Percentiles rank a stretch among this genome's conserved stretches.
These are phyloP conservation scores for Termitomyces sp. DNA, from an alignment of 768 basidiomycete genomes.

Conservation along the genomic window DNA sequence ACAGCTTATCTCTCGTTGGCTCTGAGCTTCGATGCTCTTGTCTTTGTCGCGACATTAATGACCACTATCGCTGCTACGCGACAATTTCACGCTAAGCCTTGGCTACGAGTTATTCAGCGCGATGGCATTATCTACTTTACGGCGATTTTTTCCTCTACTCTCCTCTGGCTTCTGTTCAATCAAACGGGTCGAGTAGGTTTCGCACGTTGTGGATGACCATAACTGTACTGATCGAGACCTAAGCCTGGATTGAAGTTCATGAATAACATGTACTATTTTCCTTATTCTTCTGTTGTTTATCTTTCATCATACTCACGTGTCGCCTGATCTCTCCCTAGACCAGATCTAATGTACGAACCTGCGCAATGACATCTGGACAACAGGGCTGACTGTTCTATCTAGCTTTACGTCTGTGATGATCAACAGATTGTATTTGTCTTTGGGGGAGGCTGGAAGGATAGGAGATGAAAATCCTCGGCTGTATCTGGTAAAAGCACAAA, in stretches of 20 bases:
- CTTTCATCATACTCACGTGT: background rate
- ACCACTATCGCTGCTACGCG: conserved; percentile 10
- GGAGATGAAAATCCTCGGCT: background rate
- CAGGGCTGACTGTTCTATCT: background rate
- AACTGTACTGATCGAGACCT: background rate
- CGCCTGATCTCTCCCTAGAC: background rate
- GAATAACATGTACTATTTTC: conserved; percentile 6
- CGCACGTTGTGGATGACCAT: background rate
- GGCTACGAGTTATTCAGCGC: conserved; percentile 13
- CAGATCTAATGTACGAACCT: conserved; percentile 7
- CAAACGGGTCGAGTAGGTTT: background rate
- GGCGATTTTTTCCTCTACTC: conserved; percentile 18
- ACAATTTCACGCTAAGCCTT: conserved; percentile 7
- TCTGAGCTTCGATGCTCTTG: conserved; percentile 14
- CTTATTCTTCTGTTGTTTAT: background rate
- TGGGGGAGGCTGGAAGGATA: conserved; percentile 13
- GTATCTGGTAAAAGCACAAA: background rate
- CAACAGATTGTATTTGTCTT: conserved; percentile 16
- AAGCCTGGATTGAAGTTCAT: conserved; percentile 4
- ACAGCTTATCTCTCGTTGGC: conserved; percentile 13
- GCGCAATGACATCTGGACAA: background rate
- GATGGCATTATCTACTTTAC: conserved; percentile 17
- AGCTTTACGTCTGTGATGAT: conserved; percentile 19
- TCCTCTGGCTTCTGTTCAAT: conserved; percentile 14
- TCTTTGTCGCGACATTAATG: conserved; percentile 12